Evolutionary conservation across 2,329 filamentous ascomycete genomes (phyloP).

Genomic region (Colletotrichum abscissum): DNA sequence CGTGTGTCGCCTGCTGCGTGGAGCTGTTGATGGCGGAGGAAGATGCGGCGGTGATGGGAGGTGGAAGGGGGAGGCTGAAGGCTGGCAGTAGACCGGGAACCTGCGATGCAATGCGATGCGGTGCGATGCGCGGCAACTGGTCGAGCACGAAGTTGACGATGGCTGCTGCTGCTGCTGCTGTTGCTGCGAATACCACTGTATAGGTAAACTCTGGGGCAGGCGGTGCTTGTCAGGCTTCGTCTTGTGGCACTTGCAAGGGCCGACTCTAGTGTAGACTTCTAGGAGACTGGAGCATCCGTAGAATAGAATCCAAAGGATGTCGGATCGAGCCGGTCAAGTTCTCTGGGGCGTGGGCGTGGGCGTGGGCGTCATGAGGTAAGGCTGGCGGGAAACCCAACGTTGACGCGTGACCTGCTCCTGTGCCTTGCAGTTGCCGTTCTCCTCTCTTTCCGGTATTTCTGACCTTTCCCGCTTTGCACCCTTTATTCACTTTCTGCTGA

Average conservation of each 20-base stretch:
- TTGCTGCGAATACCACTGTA: no score
- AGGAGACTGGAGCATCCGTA: no score
- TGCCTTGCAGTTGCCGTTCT: background rate
- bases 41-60: background rate
- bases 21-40: background rate
- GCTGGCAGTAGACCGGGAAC: no score
- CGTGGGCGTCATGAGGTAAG: background rate
- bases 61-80: no score
- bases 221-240: background rate
- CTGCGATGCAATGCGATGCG: background rate
- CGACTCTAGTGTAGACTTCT: background rate
- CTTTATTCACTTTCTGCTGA: background rate
- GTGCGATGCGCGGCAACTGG: background rate
- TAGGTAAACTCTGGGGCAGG: background rate
- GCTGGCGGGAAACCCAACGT: conserved; percentile 2
- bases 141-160: background rate
- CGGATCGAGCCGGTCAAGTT: background rate
- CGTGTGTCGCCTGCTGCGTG: background rate
- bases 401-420: conserved; percentile 15
- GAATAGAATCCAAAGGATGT: background rate
- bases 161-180: background rate
- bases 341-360: background rate
- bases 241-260: background rate
- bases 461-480: background rate
- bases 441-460: background rate